Conservation (phyloP, 2,329 filamentous ascomycete genomes). For the Chaetomiaceae sp. region DNA sequence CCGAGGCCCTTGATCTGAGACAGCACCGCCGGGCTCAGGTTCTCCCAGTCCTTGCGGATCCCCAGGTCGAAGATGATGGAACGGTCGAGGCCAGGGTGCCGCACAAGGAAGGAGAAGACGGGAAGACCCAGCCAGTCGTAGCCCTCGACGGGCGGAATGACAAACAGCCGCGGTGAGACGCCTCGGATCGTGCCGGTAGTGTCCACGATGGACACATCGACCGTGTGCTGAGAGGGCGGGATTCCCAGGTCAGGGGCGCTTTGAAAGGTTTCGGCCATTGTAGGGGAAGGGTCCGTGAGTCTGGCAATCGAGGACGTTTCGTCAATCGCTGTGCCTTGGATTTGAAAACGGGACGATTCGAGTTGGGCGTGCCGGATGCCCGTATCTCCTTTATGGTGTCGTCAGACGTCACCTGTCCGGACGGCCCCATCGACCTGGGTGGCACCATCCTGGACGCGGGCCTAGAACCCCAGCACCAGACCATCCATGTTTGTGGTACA, state of each 20-base stretch:
- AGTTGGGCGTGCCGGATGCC: too few species aligned
- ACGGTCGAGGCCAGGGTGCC: slow-evolving; percentile 24
- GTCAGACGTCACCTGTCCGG: too few species aligned
- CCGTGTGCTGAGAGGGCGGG: slow-evolving; percentile 30
- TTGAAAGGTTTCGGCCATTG: neutral
- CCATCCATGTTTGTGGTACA: too few species aligned
- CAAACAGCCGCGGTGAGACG: slow-evolving; percentile 22
- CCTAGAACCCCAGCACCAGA: too few species aligned
- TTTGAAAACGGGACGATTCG: too few species aligned
- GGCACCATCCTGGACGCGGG: too few species aligned
- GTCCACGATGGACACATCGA: slow-evolving; percentile 34
- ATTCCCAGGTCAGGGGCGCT: slow-evolving; percentile 30
- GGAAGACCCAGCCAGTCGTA: slow-evolving; percentile 29
- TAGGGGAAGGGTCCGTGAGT: neutral
- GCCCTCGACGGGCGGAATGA: slow-evolving; percentile 29
- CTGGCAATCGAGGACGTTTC: too few species aligned
- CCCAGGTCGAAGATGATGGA: slow-evolving; percentile 24
- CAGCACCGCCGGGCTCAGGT: slow-evolving; percentile 2
- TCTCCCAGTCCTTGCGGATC: slow-evolving; percentile 19
- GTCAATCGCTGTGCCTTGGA: too few species aligned
- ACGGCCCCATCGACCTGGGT: too few species aligned
- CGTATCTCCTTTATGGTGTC: too few species aligned
- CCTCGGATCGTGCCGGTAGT: slow-evolving; percentile 27
- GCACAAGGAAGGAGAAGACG: slow-evolving; percentile 26
- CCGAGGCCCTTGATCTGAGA: neutral